phyloP scores from a whole-genome alignment of 371 early-diverging fungal species.

The Zopfochytrium polystomum region DNA sequence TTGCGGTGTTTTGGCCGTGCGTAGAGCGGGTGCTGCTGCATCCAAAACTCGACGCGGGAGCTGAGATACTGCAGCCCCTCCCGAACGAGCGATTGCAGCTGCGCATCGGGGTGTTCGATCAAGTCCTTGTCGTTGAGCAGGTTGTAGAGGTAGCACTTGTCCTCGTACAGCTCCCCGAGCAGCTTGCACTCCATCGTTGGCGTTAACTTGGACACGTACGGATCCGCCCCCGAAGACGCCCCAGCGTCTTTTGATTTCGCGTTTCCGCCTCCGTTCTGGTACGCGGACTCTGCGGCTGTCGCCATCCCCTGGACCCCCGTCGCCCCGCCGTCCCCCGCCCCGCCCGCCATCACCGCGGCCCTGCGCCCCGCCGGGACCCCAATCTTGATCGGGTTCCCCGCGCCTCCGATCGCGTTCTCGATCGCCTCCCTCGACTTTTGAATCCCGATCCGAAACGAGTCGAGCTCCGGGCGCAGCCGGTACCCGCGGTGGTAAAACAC shows the following conservation, averaged over 20 bases:
- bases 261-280: background rate
- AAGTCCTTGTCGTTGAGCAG: slow-evolving; percentile 44
- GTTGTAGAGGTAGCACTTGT: slow-evolving; percentile 47
- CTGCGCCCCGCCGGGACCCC: slow-evolving; percentile 23
- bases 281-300: background rate
- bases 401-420: slow-evolving; percentile 48
- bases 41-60: slow-evolving; percentile 53
- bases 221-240: background rate
- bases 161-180: slow-evolving; percentile 51
- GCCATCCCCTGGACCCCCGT: background rate
- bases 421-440: slow-evolving; percentile 55
- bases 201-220: slow-evolving; percentile 10
- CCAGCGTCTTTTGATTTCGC: background rate
- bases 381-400: slow-evolving; percentile 33
- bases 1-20: slow-evolving; percentile 35
- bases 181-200: slow-evolving; percentile 41
- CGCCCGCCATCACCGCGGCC: slow-evolving; percentile 15
- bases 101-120: slow-evolving; percentile 39
- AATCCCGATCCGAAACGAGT: slow-evolving; percentile 51
- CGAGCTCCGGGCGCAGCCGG: slow-evolving; percentile 47
- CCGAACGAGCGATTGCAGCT: slow-evolving; percentile 35
- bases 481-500: slow-evolving; percentile 54
- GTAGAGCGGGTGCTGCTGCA: slow-evolving; percentile 53
- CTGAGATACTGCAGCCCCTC: slow-evolving; percentile 48
- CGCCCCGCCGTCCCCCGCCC: background rate